A percentile compares a stretch with the other conserved stretches of the same genome.
Conservation (phyloP, 2,329 filamentous ascomycete species). For the Pestalotiopsis fici region DNA sequence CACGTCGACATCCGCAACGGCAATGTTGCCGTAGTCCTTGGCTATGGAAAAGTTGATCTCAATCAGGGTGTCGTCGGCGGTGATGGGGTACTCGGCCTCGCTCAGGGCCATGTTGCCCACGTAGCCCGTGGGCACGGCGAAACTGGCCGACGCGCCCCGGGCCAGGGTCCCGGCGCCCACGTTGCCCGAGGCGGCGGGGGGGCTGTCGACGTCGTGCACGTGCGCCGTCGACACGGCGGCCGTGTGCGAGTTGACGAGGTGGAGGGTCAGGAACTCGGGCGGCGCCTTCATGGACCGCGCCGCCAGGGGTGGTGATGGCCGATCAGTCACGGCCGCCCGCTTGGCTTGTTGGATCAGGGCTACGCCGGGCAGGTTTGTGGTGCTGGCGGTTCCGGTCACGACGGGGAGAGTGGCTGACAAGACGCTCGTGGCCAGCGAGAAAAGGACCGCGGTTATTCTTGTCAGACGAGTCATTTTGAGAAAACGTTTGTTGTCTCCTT, state of each 20-base stretch:
- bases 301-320: not conserved
- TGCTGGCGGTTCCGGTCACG: not conserved
- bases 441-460: not conserved
- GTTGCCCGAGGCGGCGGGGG: constrained; percentile 9
- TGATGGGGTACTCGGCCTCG: constrained; percentile 7
- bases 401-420: not conserved
- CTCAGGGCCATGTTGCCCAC: constrained; percentile 20
- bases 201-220: constrained; percentile 11
- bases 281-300: not conserved
- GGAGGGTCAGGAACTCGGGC: constrained; percentile 15
- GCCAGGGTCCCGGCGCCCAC: constrained; percentile 15
- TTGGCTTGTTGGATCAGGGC: not conserved
- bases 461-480: not conserved
- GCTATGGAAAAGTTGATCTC: constrained; percentile 15
- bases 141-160: constrained; percentile 5
- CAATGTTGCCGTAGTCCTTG: not conserved
- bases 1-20: constrained; percentile 18
- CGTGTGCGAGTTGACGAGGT: constrained; percentile 13
- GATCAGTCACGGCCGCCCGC: not conserved
- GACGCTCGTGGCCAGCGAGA: not conserved
- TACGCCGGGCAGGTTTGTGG: not conserved
- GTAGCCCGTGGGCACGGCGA: constrained; percentile 20
- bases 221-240: constrained; percentile 16
- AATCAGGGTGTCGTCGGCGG: constrained; percentile 13
- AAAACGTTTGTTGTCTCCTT: not conserved